These are phyloP conservation scores for Sechiopsis laciniata DNA, from an alignment of 306 rosid species.

Conservation along the genomic window DNA sequence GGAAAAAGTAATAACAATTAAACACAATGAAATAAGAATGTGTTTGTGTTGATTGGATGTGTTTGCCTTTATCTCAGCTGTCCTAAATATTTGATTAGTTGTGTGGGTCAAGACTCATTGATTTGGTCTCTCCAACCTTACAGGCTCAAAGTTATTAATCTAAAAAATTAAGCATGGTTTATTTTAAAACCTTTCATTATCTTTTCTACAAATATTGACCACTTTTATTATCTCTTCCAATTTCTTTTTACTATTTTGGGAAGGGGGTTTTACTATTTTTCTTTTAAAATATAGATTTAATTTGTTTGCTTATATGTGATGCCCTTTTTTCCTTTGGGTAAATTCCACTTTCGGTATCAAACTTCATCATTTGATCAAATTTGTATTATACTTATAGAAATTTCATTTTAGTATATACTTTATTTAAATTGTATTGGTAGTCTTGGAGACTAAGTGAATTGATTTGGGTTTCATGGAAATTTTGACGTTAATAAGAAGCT, in stretches of 20 bases:
- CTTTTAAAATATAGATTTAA: too few relatives aligned
- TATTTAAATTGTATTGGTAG: too few relatives aligned
- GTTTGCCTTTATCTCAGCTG: slow-evolving; percentile 15
- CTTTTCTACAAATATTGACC: slow-evolving; percentile 7
- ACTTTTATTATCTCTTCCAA: not conserved
- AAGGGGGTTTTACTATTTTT: not conserved
- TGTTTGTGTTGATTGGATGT: slow-evolving; percentile 19
- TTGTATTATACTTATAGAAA: too few relatives aligned
- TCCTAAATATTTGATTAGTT: slow-evolving; percentile 19
- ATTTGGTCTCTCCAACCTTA: not conserved
- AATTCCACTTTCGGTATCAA: not conserved
- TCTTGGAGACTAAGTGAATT: not conserved
- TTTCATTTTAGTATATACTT: too few relatives aligned
- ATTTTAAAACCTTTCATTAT: not conserved
- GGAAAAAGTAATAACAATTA: not conserved
- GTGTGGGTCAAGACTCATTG: slow-evolving; percentile 16
- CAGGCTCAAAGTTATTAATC: not conserved
- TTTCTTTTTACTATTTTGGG: not conserved
- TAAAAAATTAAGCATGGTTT: slow-evolving; percentile 3
- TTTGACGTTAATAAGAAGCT: too few relatives aligned
- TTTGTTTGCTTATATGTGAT: too few relatives aligned
- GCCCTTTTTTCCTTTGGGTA: not conserved
- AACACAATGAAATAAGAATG: not conserved
- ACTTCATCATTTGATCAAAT: not conserved
- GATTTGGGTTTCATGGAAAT: too few relatives aligned